These are phyloP conservation scores for Dipodascopsis tothii DNA, from an alignment of 805 yeast genomes.

Conservation along the genomic window DNA sequence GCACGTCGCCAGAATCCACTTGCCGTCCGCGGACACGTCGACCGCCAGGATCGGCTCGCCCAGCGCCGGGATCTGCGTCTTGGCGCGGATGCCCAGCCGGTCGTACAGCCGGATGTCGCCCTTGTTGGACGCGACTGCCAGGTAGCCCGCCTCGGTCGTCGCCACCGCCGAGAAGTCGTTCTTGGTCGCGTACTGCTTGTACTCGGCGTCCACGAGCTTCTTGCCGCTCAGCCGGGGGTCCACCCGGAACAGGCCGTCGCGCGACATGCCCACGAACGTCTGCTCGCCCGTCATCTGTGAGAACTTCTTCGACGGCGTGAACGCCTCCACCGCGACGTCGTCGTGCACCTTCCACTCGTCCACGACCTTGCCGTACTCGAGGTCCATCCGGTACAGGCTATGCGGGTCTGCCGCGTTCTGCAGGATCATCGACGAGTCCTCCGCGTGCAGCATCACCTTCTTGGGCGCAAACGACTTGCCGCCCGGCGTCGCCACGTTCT, in stretches of 20 bases:
- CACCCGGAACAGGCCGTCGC: conserved; percentile 58
- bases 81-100: conserved; percentile 65
- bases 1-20: conserved; percentile 77
- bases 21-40: conserved; percentile 71
- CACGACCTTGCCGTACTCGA: conserved; percentile 70
- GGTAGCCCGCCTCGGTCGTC: conserved; percentile 64
- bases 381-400: conserved; percentile 64
- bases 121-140: conserved; percentile 66
- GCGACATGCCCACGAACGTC: conserved; percentile 63
- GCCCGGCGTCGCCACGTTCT: conserved; percentile 44
- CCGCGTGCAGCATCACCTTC: conserved; percentile 68
- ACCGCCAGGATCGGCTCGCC: conserved; percentile 67
- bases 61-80: conserved; percentile 70
- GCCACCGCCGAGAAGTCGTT: conserved; percentile 52
- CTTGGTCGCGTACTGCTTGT: conserved; percentile 49
- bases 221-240: conserved; percentile 66
- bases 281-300: conserved; percentile 67
- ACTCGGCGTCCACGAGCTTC: conserved; percentile 53
- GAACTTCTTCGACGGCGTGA: conserved; percentile 66
- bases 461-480: conserved; percentile 50
- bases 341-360: conserved; percentile 68
- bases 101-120: conserved; percentile 76
- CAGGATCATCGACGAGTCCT: conserved; percentile 61
- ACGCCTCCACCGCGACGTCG: conserved; percentile 44
- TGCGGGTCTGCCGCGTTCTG: conserved; percentile 44